Evolutionary conservation across 2,329 filamentous ascomycete genomes (phyloP).

Genomic region (Leptodontidium sp.): DNA sequence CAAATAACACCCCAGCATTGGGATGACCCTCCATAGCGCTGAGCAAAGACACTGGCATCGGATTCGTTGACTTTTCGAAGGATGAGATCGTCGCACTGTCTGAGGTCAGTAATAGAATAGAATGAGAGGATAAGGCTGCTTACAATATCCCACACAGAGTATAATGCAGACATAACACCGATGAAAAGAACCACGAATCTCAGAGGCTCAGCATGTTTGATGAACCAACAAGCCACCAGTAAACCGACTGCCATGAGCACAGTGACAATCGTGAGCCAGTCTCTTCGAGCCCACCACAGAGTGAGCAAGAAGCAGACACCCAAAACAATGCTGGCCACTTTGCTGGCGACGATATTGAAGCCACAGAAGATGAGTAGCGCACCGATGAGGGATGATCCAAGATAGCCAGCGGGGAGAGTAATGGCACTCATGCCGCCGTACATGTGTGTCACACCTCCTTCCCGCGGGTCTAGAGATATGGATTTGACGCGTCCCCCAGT

Average conservation of each 20-base stretch:
- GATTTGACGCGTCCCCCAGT: constrained; percentile 79
- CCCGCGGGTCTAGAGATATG: constrained; percentile 77
- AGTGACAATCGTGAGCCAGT: constrained; percentile 80
- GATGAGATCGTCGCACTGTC: constrained; percentile 78
- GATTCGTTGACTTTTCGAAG: constrained; percentile 81
- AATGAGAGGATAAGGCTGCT: constrained; percentile 40
- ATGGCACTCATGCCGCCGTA: constrained; percentile 73
- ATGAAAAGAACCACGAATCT: constrained; percentile 82
- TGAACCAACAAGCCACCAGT: constrained; percentile 81
- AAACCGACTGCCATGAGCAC: constrained; percentile 74
- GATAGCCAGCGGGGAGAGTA: constrained; percentile 79
- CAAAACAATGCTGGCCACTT: constrained; percentile 77
- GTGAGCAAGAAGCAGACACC: constrained; percentile 80
- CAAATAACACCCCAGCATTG: constrained; percentile 85
- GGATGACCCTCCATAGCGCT: constrained; percentile 79
- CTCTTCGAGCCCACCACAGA: constrained; percentile 80
- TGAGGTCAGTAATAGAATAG: constrained; percentile 1
- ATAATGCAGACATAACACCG: constrained; percentile 82
- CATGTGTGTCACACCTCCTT: constrained; percentile 83
- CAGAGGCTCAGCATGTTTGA: constrained; percentile 76
- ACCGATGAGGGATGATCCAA: constrained; percentile 80
- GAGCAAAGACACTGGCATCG: constrained; percentile 80
- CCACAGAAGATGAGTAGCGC: constrained; percentile 81
- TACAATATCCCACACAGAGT: constrained; percentile 83
- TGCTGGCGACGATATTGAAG: constrained; percentile 82